Percentiles rank a stretch among this genome's conserved stretches.
Conservation (phyloP, 257 asterid genomes). For the Paraleonurus japonicus region DNA sequence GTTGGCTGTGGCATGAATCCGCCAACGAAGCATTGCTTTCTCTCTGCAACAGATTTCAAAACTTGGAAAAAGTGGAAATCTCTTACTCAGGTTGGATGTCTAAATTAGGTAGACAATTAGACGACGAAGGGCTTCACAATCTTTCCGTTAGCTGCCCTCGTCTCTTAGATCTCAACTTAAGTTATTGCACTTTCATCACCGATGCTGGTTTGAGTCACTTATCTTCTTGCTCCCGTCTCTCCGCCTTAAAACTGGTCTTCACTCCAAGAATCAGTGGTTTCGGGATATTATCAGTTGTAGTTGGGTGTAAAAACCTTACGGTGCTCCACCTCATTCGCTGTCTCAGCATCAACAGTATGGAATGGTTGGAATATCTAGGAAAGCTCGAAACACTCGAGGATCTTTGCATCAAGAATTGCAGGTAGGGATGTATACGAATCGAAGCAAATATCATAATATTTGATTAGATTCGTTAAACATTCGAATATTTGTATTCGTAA, state of each 20-base stretch:
- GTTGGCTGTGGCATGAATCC: constrained; percentile 75
- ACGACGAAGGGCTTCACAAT: constrained; percentile 56
- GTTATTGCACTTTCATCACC: constrained; percentile 74
- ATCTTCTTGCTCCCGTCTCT: constrained; percentile 61
- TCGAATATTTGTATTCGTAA: background rate
- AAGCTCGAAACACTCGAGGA: constrained; percentile 67
- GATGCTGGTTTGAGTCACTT: constrained; percentile 68
- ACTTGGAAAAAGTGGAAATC: constrained; percentile 67
- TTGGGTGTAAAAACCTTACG: constrained; percentile 62
- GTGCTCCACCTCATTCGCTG: constrained; percentile 66
- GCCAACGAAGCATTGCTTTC: constrained; percentile 56
- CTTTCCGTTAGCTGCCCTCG: constrained; percentile 59
- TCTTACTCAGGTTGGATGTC: constrained; percentile 91
- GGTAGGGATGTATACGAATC: background rate
- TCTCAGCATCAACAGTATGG: constrained; percentile 55
- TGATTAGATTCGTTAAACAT: background rate
- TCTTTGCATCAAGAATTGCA: constrained; percentile 72
- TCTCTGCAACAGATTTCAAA: constrained; percentile 59
- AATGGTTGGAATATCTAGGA: constrained; percentile 87
- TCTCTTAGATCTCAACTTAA: constrained; percentile 59
- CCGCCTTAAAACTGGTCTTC: constrained; percentile 61
- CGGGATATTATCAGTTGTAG: constrained; percentile 69
- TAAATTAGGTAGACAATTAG: constrained; percentile 72
- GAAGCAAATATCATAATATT: too few species aligned
- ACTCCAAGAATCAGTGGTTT: constrained; percentile 77